Percentiles rank a stretch among this genome's conserved stretches.
These are phyloP conservation scores for Pseudocercospora fijiensis DNA, from an alignment of 2,329 filamentous ascomycete genomes.

Conservation along the genomic window DNA sequence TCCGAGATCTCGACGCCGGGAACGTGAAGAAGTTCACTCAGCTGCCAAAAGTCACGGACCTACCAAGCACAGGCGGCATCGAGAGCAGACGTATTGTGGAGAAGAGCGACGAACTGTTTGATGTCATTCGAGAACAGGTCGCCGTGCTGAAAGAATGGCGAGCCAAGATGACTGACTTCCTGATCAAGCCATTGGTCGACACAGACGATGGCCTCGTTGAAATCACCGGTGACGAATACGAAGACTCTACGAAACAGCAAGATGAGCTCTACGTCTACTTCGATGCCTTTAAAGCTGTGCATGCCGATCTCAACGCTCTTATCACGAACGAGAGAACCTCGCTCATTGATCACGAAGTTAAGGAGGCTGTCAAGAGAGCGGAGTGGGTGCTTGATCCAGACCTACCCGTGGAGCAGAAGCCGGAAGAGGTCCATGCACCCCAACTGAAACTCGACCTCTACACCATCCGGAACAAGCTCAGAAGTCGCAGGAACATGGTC, in stretches of 20 bases:
- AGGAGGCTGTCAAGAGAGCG: conserved; percentile 38
- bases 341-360: conserved; percentile 71
- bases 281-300: conserved; percentile 69
- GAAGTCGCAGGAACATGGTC: conserved; percentile 52
- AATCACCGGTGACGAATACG: conserved; percentile 84
- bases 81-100: conserved; percentile 68
- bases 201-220: conserved; percentile 70
- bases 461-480: conserved; percentile 46
- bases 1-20: conserved; percentile 44
- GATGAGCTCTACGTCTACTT: conserved; percentile 88
- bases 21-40: conserved; percentile 52
- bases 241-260: conserved; percentile 80
- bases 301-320: conserved; percentile 75
- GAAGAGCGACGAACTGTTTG: conserved; percentile 63
- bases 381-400: conserved; percentile 49
- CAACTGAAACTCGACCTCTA: conserved; percentile 57
- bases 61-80: conserved; percentile 62
- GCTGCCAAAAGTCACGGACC: conserved; percentile 46
- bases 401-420: conserved; percentile 54
- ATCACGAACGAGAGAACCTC: conserved; percentile 75
- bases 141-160: conserved; percentile 72
- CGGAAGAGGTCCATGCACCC: conserved; percentile 68
- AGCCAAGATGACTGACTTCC: conserved; percentile 66
- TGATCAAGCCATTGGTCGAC: conserved; percentile 76
- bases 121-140: conserved; percentile 69